These are phyloP conservation scores for Aspergillus bertholletiae DNA, from an alignment of 495 filamentous ascomycete species.

Conservation along the genomic window DNA sequence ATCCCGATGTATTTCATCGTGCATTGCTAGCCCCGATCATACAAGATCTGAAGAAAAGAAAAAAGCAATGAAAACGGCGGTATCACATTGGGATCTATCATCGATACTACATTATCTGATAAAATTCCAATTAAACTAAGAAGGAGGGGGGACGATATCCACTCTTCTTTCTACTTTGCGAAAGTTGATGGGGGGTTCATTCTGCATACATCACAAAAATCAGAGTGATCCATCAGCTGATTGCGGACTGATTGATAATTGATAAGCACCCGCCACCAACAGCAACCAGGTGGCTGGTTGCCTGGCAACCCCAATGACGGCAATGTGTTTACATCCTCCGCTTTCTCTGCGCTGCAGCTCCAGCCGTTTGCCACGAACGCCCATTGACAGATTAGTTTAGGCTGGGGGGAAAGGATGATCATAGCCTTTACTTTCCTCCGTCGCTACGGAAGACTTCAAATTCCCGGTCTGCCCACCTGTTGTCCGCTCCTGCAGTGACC, in stretches of 20 bases:
- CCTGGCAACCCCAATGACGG: slow-evolving; percentile 35
- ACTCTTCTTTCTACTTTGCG: too few species aligned
- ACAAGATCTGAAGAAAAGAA: not conserved
- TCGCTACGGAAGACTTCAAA: slow-evolving; percentile 28
- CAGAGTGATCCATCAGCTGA: not conserved
- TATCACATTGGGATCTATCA: not conserved
- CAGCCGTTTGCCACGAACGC: slow-evolving; percentile 24
- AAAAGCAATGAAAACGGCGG: not conserved
- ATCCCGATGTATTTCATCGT: not conserved
- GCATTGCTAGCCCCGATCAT: not conserved
- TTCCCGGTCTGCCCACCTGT: slow-evolving; percentile 25
- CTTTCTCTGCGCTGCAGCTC: slow-evolving; percentile 28
- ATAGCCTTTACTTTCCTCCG: slow-evolving; percentile 24
- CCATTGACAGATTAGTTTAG: slow-evolving; percentile 22
- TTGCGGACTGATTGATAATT: not conserved
- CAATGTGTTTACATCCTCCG: slow-evolving; percentile 39
- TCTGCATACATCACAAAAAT: not conserved
- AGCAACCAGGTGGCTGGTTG: slow-evolving; percentile 22
- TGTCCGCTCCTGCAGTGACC: slow-evolving; percentile 9
- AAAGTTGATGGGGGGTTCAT: too few species aligned
- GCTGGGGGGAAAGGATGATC: slow-evolving; percentile 19
- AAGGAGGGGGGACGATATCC: not conserved
- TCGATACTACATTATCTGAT: not conserved
- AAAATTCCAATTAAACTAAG: not conserved
- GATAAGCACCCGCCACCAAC: not conserved